Conservation (phyloP, 176 grass and related monocot species). For the Thinopyrum elongatum region DNA sequence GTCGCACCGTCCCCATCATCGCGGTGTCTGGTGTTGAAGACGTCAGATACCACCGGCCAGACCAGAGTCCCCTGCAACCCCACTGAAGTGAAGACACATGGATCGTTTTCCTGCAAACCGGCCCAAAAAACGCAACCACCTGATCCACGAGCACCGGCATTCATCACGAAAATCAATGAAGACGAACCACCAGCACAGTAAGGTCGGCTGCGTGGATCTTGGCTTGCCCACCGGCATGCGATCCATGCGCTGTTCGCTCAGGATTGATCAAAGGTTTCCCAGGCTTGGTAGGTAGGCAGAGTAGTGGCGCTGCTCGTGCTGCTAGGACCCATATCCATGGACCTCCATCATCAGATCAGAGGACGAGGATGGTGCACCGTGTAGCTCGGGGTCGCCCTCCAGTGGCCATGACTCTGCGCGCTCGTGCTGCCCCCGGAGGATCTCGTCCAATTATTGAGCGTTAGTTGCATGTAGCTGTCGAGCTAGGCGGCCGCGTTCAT, state of each 20-base stretch:
- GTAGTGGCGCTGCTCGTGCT: background rate
- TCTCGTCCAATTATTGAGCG: background rate
- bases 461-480: conserved; percentile 9
- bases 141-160: background rate
- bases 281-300: conserved; percentile 7
- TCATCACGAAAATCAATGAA: background rate
- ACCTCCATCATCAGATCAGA: background rate
- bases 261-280: background rate
- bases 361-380: conserved; percentile 9
- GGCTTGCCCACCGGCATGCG: background rate
- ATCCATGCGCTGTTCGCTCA: background rate
- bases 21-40: background rate
- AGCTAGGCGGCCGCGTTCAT: background rate
- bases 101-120: background rate
- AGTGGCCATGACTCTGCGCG: too few relatives aligned
- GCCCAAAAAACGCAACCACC: background rate
- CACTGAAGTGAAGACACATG: background rate
- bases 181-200: background rate
- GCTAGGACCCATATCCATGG: conserved; percentile 21
- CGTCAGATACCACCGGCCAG: background rate
- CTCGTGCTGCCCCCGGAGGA: background rate
- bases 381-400: background rate
- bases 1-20: background rate
- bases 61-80: background rate
- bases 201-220: background rate